phyloP scores from a whole-genome alignment of 73 alveolate species.

The Uronychia setigera region DNA sequence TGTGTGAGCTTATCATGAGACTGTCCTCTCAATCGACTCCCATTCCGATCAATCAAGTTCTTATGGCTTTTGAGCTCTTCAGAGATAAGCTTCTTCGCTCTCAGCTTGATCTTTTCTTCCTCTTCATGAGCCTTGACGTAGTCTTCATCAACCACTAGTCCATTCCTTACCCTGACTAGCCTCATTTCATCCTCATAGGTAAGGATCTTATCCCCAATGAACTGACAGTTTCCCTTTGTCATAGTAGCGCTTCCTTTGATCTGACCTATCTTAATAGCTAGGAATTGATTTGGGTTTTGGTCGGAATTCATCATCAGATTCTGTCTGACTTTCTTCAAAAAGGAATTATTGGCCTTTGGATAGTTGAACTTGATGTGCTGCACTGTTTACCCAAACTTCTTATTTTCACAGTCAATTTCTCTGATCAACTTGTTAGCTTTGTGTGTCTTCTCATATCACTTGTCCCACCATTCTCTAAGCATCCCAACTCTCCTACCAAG shows the following conservation, averaged over 20 bases:
- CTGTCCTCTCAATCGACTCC: no score
- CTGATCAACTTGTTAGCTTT: not conserved
- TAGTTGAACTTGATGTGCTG: not conserved
- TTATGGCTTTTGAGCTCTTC: no score
- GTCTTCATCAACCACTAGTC: not conserved
- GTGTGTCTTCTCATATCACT: not conserved
- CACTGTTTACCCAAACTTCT: not conserved
- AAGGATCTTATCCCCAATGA: not conserved
- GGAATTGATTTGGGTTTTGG: not conserved
- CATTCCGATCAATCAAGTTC: no score
- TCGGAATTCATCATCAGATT: not conserved
- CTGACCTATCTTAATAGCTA: not conserved
- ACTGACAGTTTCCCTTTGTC: not conserved
- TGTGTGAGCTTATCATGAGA: no score
- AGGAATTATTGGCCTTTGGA: not conserved
- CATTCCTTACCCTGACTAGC: not conserved
- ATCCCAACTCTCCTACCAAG: not conserved
- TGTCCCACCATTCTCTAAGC: not conserved
- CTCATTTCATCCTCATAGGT: not conserved
- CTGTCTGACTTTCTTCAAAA: not conserved
- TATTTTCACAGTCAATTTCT: not conserved
- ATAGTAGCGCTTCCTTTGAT: not conserved
- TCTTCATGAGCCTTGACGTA: not conserved
- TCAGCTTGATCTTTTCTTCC: not conserved
- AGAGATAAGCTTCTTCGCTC: not conserved